Evolutionary conservation across 2,329 filamentous ascomycete genomes (phyloP), one percentile per base, ranked within the genome.

Genomic region (Samsoniella hepiali): DNA sequence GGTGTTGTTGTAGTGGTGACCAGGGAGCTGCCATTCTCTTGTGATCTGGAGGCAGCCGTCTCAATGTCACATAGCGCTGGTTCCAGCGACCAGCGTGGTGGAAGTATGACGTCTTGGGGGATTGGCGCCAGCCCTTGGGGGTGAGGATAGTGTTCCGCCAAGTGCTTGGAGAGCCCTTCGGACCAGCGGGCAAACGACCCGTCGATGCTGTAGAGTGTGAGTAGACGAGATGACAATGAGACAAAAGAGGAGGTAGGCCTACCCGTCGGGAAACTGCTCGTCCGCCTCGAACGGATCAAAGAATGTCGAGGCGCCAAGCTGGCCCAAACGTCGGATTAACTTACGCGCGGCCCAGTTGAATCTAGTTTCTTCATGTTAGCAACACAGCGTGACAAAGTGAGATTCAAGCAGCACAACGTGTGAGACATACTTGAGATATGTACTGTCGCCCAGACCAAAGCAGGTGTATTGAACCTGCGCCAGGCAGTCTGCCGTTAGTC

Each of bases 341-440:
- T 97, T 96, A 57, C 93, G 86, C 53, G 91, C 90, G 22, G 94
- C 93, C 86, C 91, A 97, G 77, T 99, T 99, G 76, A 92, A 97
- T 71, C 90, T 94, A 7, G 32, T 9, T 29, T 6, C 9, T 22
- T 22, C 5, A 27, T 31, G 22, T 59, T n/a, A 59, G 32, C n/a
- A 5, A 29, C 11, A 36, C 5, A 11, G 4, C 13, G 32, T 53
- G 2, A 40, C 0, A 6, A 10, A 17, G 36, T 13, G 17, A 15
- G 1, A 8, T 3, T 34, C 17, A 22, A 22, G 13, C 40, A 15
- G 17, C 38, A 13, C 53, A 49, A 7, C 27, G 40, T 8, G n/a
- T 1, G 31, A 5, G 56, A 73, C 84, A 67, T 80, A 95, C 88
- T 96, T 94, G 63, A 90, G 84, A 81, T 99, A 99, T 1, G 93